phyloP scores from a whole-genome alignment of 2,329 filamentous ascomycete species.

The Penicillium sp. region DNA sequence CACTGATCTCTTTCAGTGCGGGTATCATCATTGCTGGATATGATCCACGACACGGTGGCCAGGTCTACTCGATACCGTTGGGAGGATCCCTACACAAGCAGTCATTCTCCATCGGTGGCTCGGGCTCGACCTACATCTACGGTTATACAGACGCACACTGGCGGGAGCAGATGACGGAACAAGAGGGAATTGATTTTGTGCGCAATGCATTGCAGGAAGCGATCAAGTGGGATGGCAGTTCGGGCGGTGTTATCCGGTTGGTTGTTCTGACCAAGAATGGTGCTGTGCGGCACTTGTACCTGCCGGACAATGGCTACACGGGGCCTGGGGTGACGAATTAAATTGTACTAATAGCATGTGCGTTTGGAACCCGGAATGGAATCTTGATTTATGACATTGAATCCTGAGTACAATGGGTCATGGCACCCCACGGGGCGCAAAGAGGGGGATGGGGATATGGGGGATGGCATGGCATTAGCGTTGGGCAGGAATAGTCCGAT shows the following conservation, averaged over 20 bases:
- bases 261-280: slow-evolving; percentile 88
- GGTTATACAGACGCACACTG: slow-evolving; percentile 97
- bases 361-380: slow-evolving; percentile 11
- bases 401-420: no score
- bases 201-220: slow-evolving; percentile 86
- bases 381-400: slow-evolving; percentile 12
- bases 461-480: no score
- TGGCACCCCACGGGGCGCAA: neutral
- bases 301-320: slow-evolving; percentile 85
- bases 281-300: slow-evolving; percentile 86
- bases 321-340: slow-evolving; percentile 56
- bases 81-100: slow-evolving; percentile 98
- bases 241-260: slow-evolving; percentile 95
- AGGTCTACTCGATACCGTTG: slow-evolving; percentile 95
- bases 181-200: slow-evolving; percentile 85
- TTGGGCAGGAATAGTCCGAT: no score
- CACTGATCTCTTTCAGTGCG: slow-evolving; percentile 52
- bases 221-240: slow-evolving; percentile 99
- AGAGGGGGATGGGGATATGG: no score
- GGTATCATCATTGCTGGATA: slow-evolving; percentile 98
- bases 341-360: slow-evolving; percentile 23
- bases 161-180: slow-evolving; percentile 89
- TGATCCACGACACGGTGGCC: slow-evolving; percentile 88
- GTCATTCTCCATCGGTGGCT: slow-evolving; percentile 89
- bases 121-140: slow-evolving; percentile 98